Evolutionary conservation across 177 flowering plant species (phyloP).

Genomic region (Vitis hybrid): DNA sequence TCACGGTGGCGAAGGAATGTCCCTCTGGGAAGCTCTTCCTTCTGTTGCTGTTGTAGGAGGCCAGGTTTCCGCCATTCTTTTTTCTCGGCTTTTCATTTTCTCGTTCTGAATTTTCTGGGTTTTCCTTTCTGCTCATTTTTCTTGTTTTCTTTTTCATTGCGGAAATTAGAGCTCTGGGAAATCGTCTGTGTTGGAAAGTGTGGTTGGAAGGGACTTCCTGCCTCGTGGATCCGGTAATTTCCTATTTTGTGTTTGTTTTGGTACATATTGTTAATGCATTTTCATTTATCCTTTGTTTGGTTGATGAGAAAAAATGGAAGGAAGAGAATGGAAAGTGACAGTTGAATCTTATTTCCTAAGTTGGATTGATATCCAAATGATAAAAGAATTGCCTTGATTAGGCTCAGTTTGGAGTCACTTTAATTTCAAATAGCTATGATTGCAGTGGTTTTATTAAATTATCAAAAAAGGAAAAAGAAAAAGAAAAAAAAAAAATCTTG

Average conservation of each 20-base stretch:
- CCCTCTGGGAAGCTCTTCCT: constrained; percentile 99
- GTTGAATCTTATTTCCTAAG: no score
- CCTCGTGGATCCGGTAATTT: constrained; percentile 97
- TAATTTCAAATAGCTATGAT: neutral
- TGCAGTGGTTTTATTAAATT: neutral
- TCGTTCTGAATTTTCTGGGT: no score
- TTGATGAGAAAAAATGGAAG: constrained; percentile 1
- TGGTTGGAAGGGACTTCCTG: constrained; percentile 94
- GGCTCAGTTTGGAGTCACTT: neutral
- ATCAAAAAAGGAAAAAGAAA: no score
- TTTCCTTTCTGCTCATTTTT: neutral
- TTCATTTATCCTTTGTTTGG: neutral
- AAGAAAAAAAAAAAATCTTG: no score
- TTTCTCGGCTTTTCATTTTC: neutral
- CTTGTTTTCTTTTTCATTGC: neutral
- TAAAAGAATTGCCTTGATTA: neutral
- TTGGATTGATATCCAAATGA: neutral
- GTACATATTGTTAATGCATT: neutral
- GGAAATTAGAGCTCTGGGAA: constrained; percentile 87
- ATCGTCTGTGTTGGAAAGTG: constrained; percentile 95
- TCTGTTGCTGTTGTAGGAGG: constrained; percentile 99
- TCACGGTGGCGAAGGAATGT: constrained; percentile 92
- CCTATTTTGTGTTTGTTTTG: neutral
- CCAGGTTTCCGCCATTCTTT: constrained; percentile 49
- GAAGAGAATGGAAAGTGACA: no score